Conservation (phyloP, 1,139 yeast genomes). For the Taphrina sp. region DNA sequence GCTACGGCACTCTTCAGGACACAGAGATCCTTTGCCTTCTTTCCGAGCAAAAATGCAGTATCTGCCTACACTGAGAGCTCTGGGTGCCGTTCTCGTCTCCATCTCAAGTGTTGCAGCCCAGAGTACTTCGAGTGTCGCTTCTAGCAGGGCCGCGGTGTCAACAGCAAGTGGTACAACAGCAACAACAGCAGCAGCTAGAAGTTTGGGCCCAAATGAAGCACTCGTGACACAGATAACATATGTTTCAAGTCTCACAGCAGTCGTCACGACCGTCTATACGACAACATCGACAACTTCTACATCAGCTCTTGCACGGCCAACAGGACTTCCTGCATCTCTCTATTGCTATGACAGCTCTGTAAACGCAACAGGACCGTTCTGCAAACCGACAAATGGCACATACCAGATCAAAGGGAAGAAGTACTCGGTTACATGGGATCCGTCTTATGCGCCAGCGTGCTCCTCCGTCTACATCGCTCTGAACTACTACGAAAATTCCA, state of each 20-base stretch:
- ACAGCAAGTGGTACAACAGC: neutral
- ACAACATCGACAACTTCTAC: constrained; percentile 2
- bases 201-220: constrained; percentile 1
- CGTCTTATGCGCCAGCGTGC: constrained; percentile 21
- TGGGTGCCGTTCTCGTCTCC: neutral
- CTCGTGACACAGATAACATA: constrained; percentile 6
- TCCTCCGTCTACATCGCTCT: constrained; percentile 22
- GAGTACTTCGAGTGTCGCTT: neutral
- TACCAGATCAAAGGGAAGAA: constrained; percentile 28
- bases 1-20: too few species aligned
- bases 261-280: constrained; percentile 13
- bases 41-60: too few species aligned
- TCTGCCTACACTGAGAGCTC: too few species aligned
- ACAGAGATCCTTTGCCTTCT: too few species aligned
- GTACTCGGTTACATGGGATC: constrained; percentile 25
- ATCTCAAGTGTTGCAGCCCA: neutral
- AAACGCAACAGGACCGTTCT: constrained; percentile 28
- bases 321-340: constrained; percentile 19
- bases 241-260: constrained; percentile 8
- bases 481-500: constrained; percentile 17
- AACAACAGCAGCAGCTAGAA: neutral
- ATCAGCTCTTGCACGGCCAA: constrained; percentile 3
- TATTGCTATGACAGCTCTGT: constrained; percentile 11
- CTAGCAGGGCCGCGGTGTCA: neutral
- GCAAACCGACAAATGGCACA: constrained; percentile 24